Evolutionary conservation across 768 basidiomycete genomes (phyloP), one percentile per base, ranked within the genome.

Genomic region (Erythrobasidium yunnanense): DNA sequence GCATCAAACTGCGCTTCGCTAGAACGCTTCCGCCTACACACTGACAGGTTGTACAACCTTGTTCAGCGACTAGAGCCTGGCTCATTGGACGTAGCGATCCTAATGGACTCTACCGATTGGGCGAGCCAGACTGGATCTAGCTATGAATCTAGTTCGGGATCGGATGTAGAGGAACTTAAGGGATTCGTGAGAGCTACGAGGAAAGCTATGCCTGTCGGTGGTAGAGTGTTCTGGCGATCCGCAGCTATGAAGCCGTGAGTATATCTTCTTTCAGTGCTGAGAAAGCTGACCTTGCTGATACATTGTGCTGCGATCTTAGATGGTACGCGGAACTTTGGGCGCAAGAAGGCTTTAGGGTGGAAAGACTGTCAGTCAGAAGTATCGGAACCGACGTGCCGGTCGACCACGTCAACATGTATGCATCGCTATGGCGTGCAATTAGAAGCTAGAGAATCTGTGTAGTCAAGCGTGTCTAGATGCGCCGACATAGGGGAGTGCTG

Each of bases 381-480:
- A 73, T 75, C 65, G 81, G 83, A 1, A 71, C 77, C 0, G 74
- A 77, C 6, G 74, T 69, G 4, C 81, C 83, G 2, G 79, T 87
- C 55, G 85, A 87, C 74, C 77, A 82, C 66, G 85, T 86, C 32
- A 86, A 86, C 72, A 86, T 87, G 85, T 74, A 74, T 62, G 73
- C 71, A 0, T 68, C 66, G 4, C 71, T 73, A 60, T 72, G 57
- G 60, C 15, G 38, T 23, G 66, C 66, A 2, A 51, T 62, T 17
- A 58, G 53, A 30, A 38, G 57, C 20, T 66, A 63, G 58, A 42
- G 15, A 25, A 6, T 6, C 7, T 22, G 55, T 38, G 22, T 33
- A 57, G n/a, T 42, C 11, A 11, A 42, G 38, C 11, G 38, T 11
- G n/a, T 42, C 11, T 11, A 42, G 11, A 42, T 42, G n/a, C n/a